phyloP scores from a whole-genome alignment of 164 flowering plant species.

The Paratinospora sagittata region DNA sequence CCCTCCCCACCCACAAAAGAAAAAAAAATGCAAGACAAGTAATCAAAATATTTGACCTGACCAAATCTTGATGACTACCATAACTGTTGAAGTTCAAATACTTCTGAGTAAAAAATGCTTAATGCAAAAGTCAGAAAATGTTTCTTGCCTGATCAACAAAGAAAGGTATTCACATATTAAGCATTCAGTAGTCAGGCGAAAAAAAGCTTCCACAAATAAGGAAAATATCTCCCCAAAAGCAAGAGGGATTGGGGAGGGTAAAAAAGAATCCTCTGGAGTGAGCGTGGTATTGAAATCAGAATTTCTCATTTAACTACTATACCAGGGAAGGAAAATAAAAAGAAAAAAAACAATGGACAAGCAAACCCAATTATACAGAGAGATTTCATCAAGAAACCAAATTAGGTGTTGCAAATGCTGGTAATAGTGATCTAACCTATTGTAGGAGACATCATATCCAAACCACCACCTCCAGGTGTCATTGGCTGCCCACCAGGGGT shows the following conservation, averaged over 20 bases:
- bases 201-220: background rate
- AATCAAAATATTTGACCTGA: too few relatives aligned
- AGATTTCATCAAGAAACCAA: background rate
- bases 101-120: too few relatives aligned
- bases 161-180: background rate
- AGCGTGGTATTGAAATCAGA: too few relatives aligned
- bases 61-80: too few relatives aligned
- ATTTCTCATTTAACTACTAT: background rate
- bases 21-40: too few relatives aligned
- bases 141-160: too few relatives aligned
- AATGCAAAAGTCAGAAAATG: too few relatives aligned
- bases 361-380: background rate
- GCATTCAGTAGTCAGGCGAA: background rate
- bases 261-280: background rate
- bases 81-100: too few relatives aligned
- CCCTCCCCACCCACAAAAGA: too few relatives aligned
- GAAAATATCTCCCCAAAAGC: background rate
- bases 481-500: constrained; percentile 99
- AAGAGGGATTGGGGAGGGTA: background rate
- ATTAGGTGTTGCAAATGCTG: background rate
- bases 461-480: constrained; percentile 96
- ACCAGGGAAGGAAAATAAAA: background rate
- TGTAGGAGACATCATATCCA: constrained; percentile 91
- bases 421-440: constrained; percentile 40
- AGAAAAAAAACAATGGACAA: background rate